Evolutionary conservation across 2,329 filamentous ascomycete species (phyloP), one percentile per base, ranked within the genome.

Genomic region (Pestalotiopsis sp.): DNA sequence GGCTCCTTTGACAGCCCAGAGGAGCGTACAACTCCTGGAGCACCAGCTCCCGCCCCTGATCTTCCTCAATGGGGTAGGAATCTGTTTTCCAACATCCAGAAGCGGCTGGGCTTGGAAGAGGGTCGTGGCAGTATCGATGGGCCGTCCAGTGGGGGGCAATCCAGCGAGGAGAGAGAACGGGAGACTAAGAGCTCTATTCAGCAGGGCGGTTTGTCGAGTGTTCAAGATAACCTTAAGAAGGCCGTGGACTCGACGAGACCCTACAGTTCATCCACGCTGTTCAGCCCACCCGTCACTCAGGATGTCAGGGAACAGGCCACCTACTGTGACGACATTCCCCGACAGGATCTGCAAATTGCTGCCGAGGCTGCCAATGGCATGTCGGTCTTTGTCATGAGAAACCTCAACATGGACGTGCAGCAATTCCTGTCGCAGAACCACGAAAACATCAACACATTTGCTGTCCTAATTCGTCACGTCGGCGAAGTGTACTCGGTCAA

Each of bases 291-390:
- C 0, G 83, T 89, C 66, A 91, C 92, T 45, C 91, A 89, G 70
- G 83, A 91, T 65, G 90, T 97, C 72, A 92, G 92, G 76, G 94
- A 97, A 79, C 92, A 93, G 73, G 89, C 91, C 52, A 92, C 92
- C 0, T 97, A 97, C 81, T 98, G 95, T 79, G 95, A 98, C 81
- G 87, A 89, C 73, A 91, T 84, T 27, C 89, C 92, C 2, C 90
- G 89, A 1, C 89, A 94, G 68, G 90, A 97, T 79, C 89, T 97
- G 12, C 84, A 84, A 17, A 91, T 92, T 75, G 86, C 90, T 13
- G 91, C 91, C 4, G 90, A 93, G 60, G 88, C 93, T 3, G 87
- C 89, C 2, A 90, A 90, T 63, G 89, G 91, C 4, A 91, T 95
- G 80, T 91, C 92, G 69, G 86, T 97, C 45, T 95, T 94, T 76